Evolutionary conservation across 768 basidiomycete species (phyloP).

Genomic region (Panaeolus cyanescens): DNA sequence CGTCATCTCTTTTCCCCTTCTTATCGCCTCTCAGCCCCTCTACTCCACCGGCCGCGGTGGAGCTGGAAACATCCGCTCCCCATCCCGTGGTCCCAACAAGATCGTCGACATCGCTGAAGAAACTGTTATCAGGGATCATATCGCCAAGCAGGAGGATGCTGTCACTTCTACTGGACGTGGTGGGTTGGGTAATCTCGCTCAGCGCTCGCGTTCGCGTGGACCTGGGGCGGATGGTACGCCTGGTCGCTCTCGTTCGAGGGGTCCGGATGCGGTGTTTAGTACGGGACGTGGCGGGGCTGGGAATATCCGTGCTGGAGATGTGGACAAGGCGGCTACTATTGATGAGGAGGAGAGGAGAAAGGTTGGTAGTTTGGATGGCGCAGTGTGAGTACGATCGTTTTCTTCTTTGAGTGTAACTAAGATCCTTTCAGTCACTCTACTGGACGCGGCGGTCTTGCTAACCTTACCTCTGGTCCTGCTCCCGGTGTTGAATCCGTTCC

Average conservation of each 20-base stretch:
- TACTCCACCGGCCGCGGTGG: conserved; percentile 78
- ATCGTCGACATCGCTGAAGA: conserved; percentile 35
- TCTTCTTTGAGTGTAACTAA: neutral
- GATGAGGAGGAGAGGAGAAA: conserved; percentile 29
- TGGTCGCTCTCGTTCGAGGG: neutral
- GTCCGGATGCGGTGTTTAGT: conserved; percentile 36
- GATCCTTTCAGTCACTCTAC: conserved; percentile 55
- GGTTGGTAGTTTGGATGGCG: conserved; percentile 26
- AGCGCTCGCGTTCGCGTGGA: conserved; percentile 55
- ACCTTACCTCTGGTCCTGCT: conserved; percentile 42
- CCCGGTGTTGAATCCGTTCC: conserved; percentile 37
- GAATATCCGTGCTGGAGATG: conserved; percentile 45
- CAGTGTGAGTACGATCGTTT: conserved; percentile 38
- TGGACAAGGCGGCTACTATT: conserved; percentile 17
- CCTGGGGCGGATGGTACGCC: conserved; percentile 14
- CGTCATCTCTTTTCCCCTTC: neutral
- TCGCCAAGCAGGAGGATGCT: conserved; percentile 27
- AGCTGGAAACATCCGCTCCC: conserved; percentile 82
- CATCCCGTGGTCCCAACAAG: conserved; percentile 53
- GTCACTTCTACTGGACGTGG: conserved; percentile 65
- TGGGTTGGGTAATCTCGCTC: conserved; percentile 60
- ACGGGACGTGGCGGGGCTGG: conserved; percentile 68
- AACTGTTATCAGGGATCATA: conserved; percentile 39
- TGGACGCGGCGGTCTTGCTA: conserved; percentile 70
- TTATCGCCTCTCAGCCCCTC: conserved; percentile 25